Percentiles rank a stretch among this genome's conserved stretches.
Conservation (phyloP, 164 flowering plant species). For the Berberis vulgaris region DNA sequence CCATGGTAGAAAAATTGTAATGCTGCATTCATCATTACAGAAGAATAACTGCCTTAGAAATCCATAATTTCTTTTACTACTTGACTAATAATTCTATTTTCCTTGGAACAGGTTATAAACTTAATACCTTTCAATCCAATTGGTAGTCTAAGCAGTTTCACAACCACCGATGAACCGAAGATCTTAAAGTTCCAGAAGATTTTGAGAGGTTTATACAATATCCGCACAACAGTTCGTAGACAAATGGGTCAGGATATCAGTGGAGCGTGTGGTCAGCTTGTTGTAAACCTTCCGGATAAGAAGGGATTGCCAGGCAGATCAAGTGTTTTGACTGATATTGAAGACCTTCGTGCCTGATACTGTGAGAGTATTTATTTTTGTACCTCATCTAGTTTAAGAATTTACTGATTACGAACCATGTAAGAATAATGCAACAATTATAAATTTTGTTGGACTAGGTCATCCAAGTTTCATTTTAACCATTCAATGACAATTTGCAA, state of each 20-base stretch:
- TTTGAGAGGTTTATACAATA: conserved; percentile 59
- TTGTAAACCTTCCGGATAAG: conserved; percentile 41
- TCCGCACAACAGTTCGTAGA: conserved; percentile 82
- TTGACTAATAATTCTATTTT: not conserved
- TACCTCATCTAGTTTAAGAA: too few species aligned
- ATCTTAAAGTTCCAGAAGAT: conserved; percentile 69
- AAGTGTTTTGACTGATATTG: conserved; percentile 56
- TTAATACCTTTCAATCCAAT: conserved; percentile 97
- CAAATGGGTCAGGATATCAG: conserved; percentile 98
- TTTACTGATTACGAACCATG: too few species aligned
- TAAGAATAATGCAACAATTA: too few species aligned
- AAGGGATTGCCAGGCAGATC: conserved; percentile 24
- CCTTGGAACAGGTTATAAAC: conserved; percentile 65
- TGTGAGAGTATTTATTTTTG: too few species aligned
- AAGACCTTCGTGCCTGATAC: conserved; percentile 50
- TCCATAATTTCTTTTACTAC: too few species aligned
- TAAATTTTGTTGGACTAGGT: too few species aligned
- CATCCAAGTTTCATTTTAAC: too few species aligned
- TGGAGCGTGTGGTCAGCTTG: conserved; percentile 98
- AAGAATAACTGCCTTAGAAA: too few species aligned
- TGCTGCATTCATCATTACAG: too few species aligned
- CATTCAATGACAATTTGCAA: too few species aligned
- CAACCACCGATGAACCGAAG: conserved; percentile 45
- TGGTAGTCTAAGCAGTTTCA: conserved; percentile 53
- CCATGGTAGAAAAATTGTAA: too few species aligned